These are phyloP conservation scores for Acer negundo DNA, from an alignment of 345 rosid species.

Conservation along the genomic window DNA sequence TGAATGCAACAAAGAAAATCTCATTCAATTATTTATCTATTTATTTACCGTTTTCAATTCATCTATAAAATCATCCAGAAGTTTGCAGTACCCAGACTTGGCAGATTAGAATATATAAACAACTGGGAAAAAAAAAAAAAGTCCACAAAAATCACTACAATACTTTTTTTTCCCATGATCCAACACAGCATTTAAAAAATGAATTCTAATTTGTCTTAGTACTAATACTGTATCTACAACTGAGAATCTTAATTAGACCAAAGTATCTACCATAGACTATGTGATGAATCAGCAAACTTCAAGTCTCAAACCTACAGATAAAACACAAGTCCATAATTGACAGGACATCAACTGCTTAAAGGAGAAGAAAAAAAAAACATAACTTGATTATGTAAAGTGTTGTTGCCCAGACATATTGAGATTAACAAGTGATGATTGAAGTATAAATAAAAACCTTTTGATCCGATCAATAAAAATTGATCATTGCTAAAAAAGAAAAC, in stretches of 20 bases:
- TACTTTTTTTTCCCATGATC: slow-evolving; percentile 21
- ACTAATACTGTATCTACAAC: slow-evolving; percentile 7
- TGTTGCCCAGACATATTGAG: background rate
- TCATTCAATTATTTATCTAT: no score
- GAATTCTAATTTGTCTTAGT: background rate
- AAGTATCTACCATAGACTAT: slow-evolving; percentile 35
- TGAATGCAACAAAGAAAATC: no score
- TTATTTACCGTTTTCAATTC: no score
- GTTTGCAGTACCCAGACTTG: slow-evolving; percentile 57
- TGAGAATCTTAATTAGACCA: slow-evolving; percentile 2
- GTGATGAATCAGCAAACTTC: slow-evolving; percentile 44
- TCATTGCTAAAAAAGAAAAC: slow-evolving; percentile 10
- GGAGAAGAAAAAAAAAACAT: background rate
- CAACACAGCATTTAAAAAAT: slow-evolving; percentile 17
- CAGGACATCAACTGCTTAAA: slow-evolving; percentile 11
- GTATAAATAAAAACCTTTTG: background rate
- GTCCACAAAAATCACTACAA: slow-evolving; percentile 20
- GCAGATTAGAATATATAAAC: slow-evolving; percentile 33
- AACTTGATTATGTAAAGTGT: slow-evolving; percentile 1
- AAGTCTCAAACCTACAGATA: slow-evolving; percentile 50
- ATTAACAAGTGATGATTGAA: background rate
- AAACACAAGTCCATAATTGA: slow-evolving; percentile 24
- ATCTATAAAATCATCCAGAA: no score
- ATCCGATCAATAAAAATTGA: slow-evolving; percentile 24
- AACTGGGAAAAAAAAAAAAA: slow-evolving; percentile 27